phyloP scores from a whole-genome alignment of 1,139 yeast genomes.

The Geotrichum cucujoidarum region DNA sequence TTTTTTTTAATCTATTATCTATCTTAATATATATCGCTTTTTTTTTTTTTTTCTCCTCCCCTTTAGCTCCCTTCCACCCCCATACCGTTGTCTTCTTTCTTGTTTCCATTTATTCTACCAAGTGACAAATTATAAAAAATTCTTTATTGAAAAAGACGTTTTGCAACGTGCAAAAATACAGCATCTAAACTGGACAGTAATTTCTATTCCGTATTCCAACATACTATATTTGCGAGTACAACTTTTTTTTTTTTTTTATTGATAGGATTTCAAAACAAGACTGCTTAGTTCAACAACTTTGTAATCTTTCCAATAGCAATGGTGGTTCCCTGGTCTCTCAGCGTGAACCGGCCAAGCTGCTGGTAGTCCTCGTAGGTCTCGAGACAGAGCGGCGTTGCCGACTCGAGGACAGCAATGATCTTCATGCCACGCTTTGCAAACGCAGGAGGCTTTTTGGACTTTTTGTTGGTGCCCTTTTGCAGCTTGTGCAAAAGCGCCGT shows the following conservation, averaged over 20 bases:
- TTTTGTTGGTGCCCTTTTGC: constrained; percentile 95
- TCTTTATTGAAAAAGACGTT: no score
- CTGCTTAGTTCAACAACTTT: constrained; percentile 37
- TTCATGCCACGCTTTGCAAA: constrained; percentile 99
- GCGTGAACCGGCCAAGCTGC: constrained; percentile 94
- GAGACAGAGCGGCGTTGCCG: constrained; percentile 81
- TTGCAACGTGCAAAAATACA: no score
- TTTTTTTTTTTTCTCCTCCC: constrained; percentile 7
- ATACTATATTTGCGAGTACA: background rate
- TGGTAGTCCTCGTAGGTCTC: constrained; percentile 90
- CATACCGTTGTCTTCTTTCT: no score
- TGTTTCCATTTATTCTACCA: no score
- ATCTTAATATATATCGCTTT: background rate
- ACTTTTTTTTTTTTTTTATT: no score
- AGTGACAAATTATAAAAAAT: no score
- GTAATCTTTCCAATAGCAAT: constrained; percentile 95
- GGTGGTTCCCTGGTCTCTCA: constrained; percentile 97
- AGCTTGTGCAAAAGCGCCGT: constrained; percentile 82
- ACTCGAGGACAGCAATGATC: constrained; percentile 86
- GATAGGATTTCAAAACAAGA: no score
- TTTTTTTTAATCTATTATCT: constrained; percentile 3
- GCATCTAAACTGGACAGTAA: background rate
- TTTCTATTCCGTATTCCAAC: background rate
- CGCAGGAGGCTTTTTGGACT: constrained; percentile 94
- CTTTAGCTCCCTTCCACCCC: no score